Percentiles rank a stretch among this genome's conserved stretches.
These are phyloP conservation scores for Phlebiopsis flavidoalba DNA, from an alignment of 768 basidiomycete species.

Conservation along the genomic window DNA sequence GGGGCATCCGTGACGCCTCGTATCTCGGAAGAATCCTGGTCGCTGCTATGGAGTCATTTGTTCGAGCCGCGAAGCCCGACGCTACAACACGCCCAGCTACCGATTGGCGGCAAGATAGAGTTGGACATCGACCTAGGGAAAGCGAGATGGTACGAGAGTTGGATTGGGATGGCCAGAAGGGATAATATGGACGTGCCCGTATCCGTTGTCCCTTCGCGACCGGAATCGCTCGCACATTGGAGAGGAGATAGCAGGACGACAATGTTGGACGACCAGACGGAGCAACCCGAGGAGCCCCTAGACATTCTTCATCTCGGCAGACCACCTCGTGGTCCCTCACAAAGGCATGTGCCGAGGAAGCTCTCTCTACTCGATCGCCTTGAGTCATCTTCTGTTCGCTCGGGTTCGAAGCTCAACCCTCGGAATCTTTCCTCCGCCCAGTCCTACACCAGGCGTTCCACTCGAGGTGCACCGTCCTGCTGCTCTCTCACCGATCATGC, in stretches of 20 bases:
- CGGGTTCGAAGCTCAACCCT: conserved; percentile 18
- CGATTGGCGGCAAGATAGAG: conserved; percentile 76
- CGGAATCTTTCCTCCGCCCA: conserved; percentile 25
- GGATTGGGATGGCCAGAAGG: conserved; percentile 47
- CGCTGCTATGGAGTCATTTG: conserved; percentile 60
- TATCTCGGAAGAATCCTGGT: conserved; percentile 77
- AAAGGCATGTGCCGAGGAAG: conserved; percentile 57
- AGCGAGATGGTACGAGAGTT: conserved; percentile 76
- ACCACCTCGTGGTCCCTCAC: conserved; percentile 23
- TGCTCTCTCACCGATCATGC: conserved; percentile 54
- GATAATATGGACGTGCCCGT: conserved; percentile 38
- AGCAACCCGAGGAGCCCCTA: conserved; percentile 28
- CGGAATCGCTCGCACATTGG: conserved; percentile 46
- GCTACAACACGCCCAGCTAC: conserved; percentile 33
- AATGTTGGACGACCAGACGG: conserved; percentile 30
- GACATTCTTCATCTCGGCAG: conserved; percentile 27
- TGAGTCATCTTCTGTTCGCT: conserved; percentile 34
- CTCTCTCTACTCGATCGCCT: conserved; percentile 66
- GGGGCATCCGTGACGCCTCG: conserved; percentile 58
- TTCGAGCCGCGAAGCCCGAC: conserved; percentile 37
- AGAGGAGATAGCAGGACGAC: conserved; percentile 51
- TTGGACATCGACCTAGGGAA: conserved; percentile 78
- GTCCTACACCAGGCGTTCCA: conserved; percentile 13
- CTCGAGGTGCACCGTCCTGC: conserved; percentile 22
- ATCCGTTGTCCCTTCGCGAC: conserved; percentile 31